Evolutionary conservation across 2,329 filamentous ascomycete genomes (phyloP), one percentile per base, ranked within the genome.

Genomic region (Apiospora aurea): DNA sequence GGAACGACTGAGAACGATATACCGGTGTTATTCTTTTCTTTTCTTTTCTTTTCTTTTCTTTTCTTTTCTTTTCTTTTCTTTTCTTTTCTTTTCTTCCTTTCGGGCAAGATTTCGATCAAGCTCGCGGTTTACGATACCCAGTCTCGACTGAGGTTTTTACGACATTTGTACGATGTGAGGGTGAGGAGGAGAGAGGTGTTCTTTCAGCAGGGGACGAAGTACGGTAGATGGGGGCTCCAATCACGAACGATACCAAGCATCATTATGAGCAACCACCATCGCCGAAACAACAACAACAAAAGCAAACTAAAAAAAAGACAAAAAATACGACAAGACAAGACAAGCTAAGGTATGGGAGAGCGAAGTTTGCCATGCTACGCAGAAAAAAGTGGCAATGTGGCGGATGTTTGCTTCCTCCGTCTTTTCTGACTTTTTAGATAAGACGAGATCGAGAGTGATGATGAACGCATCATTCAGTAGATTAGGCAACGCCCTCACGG

Each of bases 251-350:
- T 61, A 61, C 53, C 53, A 41, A 64, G 21, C 34, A 64, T 64
- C 34, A 38, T 41, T 64, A 64, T 29, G 10, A 38, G 57, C 57
- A 64, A 41, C 57, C 21, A 64, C 57, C 29, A 64, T 7, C 46
- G 21, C 21, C 46, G 41, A 13, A 18, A 64, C 57, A 64, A 41
- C 57, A 64, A 64, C 57, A 64, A 41, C 57, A 64, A 64, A 64
- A 64, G 57, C 57, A 64, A 41, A 8, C 21, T 21, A 61, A n/a
- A 64, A 64, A 64, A 64, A 64, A 41, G 21, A n/a, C 18, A 41
- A 41, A 64, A 64, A 64, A 64, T 64, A 41, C 57, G 57, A 41
- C 57, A 64, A 64, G 57, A 64, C 57, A 41, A 64, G 57, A 64
- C 57, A 64, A 64, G 57, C 29, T 38, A 64, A 64, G 57, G 34